Evolutionary conservation across 371 early-diverging fungal species (phyloP), one percentile per base, ranked within the genome.

Genomic region (Apophysomyces ossiformis): DNA sequence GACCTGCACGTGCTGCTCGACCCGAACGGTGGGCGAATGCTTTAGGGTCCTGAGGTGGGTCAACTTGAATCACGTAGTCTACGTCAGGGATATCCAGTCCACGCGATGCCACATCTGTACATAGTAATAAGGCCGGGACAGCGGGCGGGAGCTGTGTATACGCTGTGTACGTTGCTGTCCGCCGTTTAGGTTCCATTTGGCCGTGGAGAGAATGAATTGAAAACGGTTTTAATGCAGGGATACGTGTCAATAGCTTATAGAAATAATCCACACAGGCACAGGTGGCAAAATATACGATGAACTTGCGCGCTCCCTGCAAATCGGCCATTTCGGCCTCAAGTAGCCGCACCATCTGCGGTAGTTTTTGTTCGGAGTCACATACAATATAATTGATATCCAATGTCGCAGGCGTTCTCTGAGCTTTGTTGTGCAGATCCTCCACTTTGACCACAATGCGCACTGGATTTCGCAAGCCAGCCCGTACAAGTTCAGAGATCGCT

Each of bases 1-100:
- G 84, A 1, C 99, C 99, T 9, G 92, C 91, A 57, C 99, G 84
- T 6, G 96, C 99, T 0, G 99, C 96, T 66, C 99, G 87, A 7
- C 99, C 99, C 73, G 97, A 97, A n/a, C 99, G 87, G 84, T 99
- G 99, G 0, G 96, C 86, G 74, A 99, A 98, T 12, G 90, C 91
- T 74, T 95, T 95, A 8, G 98, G 97, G 64, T 99, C 99, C 63
- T 94, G 95, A 1, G 99, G 99, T 21, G 98, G 91, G 64, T 98
- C 99, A 57, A 92, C 90, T 73, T 99, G 99, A 36, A 99, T 85
- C 5, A 99, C 96, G 70, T 87, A 88, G 66, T 99, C 99, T 3
- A 99, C 95, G 79, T 96, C 94, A 1, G 97, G 94, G 60, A 99
- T 91, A 84, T 99, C 99, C 39, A 99, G 74, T 9, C 99, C 99